phyloP scores from a whole-genome alignment of 805 yeast genomes.

The Lachancea thermotolerans region DNA sequence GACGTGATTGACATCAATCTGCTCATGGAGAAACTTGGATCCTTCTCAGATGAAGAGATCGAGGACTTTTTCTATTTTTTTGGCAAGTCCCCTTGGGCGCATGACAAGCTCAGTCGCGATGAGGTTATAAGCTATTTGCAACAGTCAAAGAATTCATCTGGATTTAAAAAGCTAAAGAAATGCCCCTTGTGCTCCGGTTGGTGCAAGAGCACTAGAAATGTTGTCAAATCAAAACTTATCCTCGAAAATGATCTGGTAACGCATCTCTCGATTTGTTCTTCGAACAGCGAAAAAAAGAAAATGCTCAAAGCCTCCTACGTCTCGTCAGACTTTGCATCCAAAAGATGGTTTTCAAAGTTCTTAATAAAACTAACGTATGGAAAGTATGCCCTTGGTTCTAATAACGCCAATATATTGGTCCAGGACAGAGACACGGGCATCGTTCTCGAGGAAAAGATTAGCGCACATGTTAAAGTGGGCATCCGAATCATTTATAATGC shows the following conservation, averaged over 20 bases:
- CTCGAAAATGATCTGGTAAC: conserved; percentile 60
- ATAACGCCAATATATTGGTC: conserved; percentile 89
- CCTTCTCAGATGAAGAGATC: conserved; percentile 49
- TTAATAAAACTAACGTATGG: conserved; percentile 85
- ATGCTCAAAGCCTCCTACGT: conserved; percentile 63
- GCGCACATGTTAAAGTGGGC: conserved; percentile 80
- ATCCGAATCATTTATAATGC: conserved; percentile 79
- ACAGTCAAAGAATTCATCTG: conserved; percentile 27
- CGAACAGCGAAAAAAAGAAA: conserved; percentile 66
- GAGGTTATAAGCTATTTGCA: conserved; percentile 46
- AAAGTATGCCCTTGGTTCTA: conserved; percentile 74
- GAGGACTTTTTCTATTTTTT: conserved; percentile 43
- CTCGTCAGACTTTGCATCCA: conserved; percentile 73
- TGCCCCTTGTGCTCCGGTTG: conserved; percentile 80
- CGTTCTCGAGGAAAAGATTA: conserved; percentile 89
- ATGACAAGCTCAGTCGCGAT: conserved; percentile 40
- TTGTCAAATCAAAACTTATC: conserved; percentile 23
- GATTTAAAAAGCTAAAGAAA: conserved; percentile 45
- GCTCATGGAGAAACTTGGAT: conserved; percentile 46
- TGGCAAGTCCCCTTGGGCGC: conserved; percentile 45
- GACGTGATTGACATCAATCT: conserved; percentile 52
- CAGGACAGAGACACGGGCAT: conserved; percentile 88
- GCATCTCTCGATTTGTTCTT: conserved; percentile 82
- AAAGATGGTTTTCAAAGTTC: conserved; percentile 82
- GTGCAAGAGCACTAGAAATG: conserved; percentile 45